Base-by-base conservation (phyloP, 495 filamentous ascomycete species). In the Penicillium bialowiezense region DNA sequence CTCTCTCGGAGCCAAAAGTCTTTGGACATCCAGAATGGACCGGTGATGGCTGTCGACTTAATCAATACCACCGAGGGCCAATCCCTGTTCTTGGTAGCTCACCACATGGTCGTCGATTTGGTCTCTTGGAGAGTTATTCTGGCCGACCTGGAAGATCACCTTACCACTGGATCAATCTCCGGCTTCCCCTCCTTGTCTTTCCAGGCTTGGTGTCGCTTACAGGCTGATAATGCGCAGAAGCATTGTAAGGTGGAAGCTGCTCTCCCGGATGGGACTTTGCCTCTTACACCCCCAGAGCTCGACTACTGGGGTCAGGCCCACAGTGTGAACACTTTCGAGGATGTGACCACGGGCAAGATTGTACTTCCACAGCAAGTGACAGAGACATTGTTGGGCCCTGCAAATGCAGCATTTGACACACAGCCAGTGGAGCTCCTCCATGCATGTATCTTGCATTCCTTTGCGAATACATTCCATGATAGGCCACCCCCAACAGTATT, bases 81-180 rank as follows among this genome's bases (percentile, higher is more conserved):
- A 20, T 49, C 74, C 33, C 48, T 81, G 12, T 76, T 75, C 48
- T 17, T 82, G 28, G 62, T 65, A 1, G 75, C 72, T 1, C 78
- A 82, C 54, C 79, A 81, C 48, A 63, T 81, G 0, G 77, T 74
- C 6, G 67, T 81, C 20, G 79, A 83, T 52, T 65, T 77, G 5
- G 68, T 74, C 10, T 81, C 79, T 1, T 81, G 78, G 78, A 62
- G 69, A 32, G 14, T 36, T 5, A 36, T 36, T 5, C 15, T 36
- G 7, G 33, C 4, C 14, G 33, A 36, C 33, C 5, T 18, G n/a
- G 33, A 36, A 8, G 33, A 18, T 3, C 33, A 15, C 15, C 14
- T 17, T 5, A 13, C n/a, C 33, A 36, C 3, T 7, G 5, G n/a
- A 36, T 15, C 33, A 17, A 15, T 36, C 10, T 17, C 5, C 2